Evolutionary conservation across 805 yeast genomes (phyloP).

Genomic region (Metschnikowia kunwiensis): DNA sequence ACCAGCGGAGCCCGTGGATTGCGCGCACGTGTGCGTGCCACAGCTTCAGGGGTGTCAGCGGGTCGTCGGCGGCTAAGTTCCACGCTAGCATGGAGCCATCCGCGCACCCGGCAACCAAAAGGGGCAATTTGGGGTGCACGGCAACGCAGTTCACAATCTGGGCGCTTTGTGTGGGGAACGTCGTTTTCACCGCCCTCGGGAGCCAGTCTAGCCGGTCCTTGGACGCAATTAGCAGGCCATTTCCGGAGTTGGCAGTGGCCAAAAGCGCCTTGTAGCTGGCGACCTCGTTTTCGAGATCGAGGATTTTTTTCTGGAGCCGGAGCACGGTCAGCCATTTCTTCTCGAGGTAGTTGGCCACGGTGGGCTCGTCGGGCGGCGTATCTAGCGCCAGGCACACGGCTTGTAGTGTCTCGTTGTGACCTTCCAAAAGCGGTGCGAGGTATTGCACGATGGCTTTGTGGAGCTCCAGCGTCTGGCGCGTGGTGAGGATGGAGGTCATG

Average conservation of each 20-base stretch:
- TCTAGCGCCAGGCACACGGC: slow-evolving; percentile 12
- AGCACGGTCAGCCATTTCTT: slow-evolving; percentile 88
- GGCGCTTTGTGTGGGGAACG: slow-evolving; percentile 50
- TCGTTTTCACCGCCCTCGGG: slow-evolving; percentile 47
- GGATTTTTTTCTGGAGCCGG: slow-evolving; percentile 68
- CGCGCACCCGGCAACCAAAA: slow-evolving; percentile 60
- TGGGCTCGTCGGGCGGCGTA: slow-evolving; percentile 21
- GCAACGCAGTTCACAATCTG: slow-evolving; percentile 59
- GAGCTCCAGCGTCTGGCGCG: slow-evolving; percentile 45
- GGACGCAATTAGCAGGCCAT: slow-evolving; percentile 12
- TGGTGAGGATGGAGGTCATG: slow-evolving; percentile 30
- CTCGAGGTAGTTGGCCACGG: slow-evolving; percentile 49
- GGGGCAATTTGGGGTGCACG: slow-evolving; percentile 73
- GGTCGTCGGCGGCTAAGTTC: slow-evolving; percentile 55
- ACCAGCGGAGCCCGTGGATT: slow-evolving; percentile 57
- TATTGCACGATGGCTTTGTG: slow-evolving; percentile 49
- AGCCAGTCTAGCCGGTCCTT: slow-evolving; percentile 54
- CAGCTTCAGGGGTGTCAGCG: slow-evolving; percentile 57
- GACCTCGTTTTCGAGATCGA: slow-evolving; percentile 64
- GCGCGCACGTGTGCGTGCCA: slow-evolving; percentile 75
- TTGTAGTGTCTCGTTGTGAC: slow-evolving; percentile 2
- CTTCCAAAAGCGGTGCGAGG: slow-evolving; percentile 33
- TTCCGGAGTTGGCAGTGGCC: slow-evolving; percentile 25
- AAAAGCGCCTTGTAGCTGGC: slow-evolving; percentile 46
- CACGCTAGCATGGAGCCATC: slow-evolving; percentile 74